Conservation (phyloP, 2,329 filamentous ascomycete species). For the Xylariaceae sp. region DNA sequence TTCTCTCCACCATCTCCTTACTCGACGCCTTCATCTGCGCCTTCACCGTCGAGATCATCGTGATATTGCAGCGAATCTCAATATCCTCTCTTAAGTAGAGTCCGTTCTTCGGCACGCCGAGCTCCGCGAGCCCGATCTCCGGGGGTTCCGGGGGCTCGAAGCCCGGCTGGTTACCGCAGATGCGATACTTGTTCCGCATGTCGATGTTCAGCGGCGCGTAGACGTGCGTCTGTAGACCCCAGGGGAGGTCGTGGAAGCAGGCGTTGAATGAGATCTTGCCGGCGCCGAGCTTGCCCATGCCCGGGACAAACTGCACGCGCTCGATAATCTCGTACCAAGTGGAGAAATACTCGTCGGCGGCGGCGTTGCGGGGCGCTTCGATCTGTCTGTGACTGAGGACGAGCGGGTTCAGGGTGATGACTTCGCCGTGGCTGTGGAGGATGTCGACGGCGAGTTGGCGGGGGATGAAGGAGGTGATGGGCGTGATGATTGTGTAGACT, state of each 20-base stretch:
- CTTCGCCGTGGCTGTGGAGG: slow-evolving; percentile 64
- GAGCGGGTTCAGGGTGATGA: slow-evolving; percentile 66
- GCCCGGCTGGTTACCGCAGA: slow-evolving; percentile 63
- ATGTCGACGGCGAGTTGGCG: slow-evolving; percentile 68
- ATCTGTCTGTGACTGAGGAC: slow-evolving; percentile 60
- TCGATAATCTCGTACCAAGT: slow-evolving; percentile 70
- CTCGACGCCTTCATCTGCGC: slow-evolving; percentile 60
- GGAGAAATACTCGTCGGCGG: slow-evolving; percentile 65
- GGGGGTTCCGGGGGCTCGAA: slow-evolving; percentile 55
- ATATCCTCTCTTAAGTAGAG: slow-evolving; percentile 66
- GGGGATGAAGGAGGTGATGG: slow-evolving; percentile 64
- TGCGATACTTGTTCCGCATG: slow-evolving; percentile 62
- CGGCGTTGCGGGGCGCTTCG: slow-evolving; percentile 60
- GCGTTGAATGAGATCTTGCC: slow-evolving; percentile 64
- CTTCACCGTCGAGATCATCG: slow-evolving; percentile 61
- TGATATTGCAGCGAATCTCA: slow-evolving; percentile 64
- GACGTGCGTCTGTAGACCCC: slow-evolving; percentile 66
- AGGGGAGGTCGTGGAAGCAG: slow-evolving; percentile 67
- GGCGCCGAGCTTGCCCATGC: slow-evolving; percentile 58
- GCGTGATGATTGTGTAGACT: slow-evolving; percentile 62
- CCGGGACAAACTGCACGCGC: slow-evolving; percentile 63
- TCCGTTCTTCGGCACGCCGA: slow-evolving; percentile 59
- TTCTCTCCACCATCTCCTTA: slow-evolving; percentile 61
- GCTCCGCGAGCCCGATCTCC: slow-evolving; percentile 54
- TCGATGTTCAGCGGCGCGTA: slow-evolving; percentile 64